Evolutionary conservation across 1,284 basidiomycete genomes (phyloP), one percentile per base, ranked within the genome.

Genomic region (Puccinia coronata): DNA sequence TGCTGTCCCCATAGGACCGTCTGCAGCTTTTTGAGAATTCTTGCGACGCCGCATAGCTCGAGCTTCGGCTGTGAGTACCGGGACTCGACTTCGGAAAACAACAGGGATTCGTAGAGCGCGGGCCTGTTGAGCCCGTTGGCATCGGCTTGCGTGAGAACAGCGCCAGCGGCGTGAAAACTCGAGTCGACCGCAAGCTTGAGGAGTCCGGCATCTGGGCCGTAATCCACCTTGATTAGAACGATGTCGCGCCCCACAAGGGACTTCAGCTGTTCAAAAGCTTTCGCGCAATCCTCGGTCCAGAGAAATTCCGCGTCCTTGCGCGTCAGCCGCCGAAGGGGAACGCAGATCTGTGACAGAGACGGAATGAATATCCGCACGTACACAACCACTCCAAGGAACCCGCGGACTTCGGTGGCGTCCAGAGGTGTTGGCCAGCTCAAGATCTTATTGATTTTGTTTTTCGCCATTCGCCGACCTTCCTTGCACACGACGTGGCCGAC

Each of bases 281-380:
- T 28, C 14, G 51, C 9, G 51, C 43, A 72, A 4, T 72, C n/a
- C 12, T 31, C 43, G 9, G 25, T 51, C 69, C 69, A 71, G 1
- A 23, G 1, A 34, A 34, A 71, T 6, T 14, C 34, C 1, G 20
- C 4, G 39, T 75, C 73, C 5, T 76, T 47, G 8, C 57, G 20
- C 16, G 74, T 63, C 18, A 76, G 8, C 4, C n/a, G 5, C 1
- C 53, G 36, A 4, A 75, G 20, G 18, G 73, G 53, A 23, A 23
- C 0, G 2, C 14, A 12, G 16, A 77, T 36, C 31, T 12, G 4
- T 34, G 76, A 79, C 9, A 65, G 31, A 23, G 39, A 11, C 43
- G 31, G 6, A 25, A 79, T 79, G 18, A 70, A 79, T 16, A 79
- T 79, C 5, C 41, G 53, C 1, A 79, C 43, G 55, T 79, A 79